phyloP scores from a whole-genome alignment of 2,329 filamentous ascomycete species.

The Phialophora expanda region DNA sequence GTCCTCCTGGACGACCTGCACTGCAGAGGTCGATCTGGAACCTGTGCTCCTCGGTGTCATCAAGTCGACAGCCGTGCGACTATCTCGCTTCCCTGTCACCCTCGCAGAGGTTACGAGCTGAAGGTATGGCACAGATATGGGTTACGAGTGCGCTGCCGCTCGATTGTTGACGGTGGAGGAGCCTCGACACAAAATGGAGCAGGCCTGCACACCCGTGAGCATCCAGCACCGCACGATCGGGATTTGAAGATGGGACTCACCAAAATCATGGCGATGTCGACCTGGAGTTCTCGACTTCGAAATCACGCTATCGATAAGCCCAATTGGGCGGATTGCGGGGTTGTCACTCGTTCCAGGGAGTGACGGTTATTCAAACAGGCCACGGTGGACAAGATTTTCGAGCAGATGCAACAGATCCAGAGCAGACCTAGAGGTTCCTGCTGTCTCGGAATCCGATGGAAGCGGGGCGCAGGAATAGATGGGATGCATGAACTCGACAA shows the following conservation, averaged over 20 bases:
- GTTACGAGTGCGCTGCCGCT: conserved; percentile 12
- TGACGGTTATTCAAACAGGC: neutral
- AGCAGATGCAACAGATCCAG: neutral
- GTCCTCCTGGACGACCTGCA: conserved; percentile 27
- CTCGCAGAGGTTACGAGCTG: conserved; percentile 6
- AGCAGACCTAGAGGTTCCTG: neutral
- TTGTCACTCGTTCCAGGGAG: neutral
- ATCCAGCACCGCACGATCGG: conserved; percentile 1
- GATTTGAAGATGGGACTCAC: conserved; percentile 10
- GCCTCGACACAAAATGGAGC: conserved; percentile 1
- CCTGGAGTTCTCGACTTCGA: conserved; percentile 13
- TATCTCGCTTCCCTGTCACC: neutral
- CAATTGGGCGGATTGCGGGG: conserved; percentile 31
- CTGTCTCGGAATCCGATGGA: conserved; percentile 12
- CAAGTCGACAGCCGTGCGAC: conserved; percentile 1
- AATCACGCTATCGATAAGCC: conserved; percentile 32
- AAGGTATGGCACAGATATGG: neutral
- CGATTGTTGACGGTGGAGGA: conserved; percentile 2
- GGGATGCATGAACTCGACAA: conserved; percentile 23
- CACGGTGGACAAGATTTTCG: neutral
- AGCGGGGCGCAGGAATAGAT: conserved; percentile 10
- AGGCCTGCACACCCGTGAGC: conserved; percentile 19
- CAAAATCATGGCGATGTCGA: conserved; percentile 18
- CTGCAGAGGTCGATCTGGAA: conserved; percentile 19
- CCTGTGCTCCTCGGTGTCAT: conserved; percentile 27